Percentiles rank a stretch among this genome's conserved stretches.
phyloP scores from a whole-genome alignment of 805 yeast species.

The Priceomyces fermenticarens region DNA sequence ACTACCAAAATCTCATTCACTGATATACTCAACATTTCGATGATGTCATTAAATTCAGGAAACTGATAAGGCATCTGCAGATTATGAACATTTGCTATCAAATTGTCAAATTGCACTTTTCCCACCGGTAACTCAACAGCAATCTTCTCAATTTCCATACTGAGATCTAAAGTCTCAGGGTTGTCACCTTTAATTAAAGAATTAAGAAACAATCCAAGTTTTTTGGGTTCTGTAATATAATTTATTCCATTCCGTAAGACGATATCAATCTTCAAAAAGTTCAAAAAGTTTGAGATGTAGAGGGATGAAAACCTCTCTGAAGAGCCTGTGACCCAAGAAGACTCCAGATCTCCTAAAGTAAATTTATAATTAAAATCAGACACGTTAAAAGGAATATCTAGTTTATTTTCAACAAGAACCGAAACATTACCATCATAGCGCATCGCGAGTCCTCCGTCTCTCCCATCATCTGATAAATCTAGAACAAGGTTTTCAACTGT shows the following conservation, averaged over 20 bases:
- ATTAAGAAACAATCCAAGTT: slow-evolving; percentile 14
- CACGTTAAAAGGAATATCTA: slow-evolving; percentile 1
- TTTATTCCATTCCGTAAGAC: slow-evolving; percentile 9
- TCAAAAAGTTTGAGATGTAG: not conserved
- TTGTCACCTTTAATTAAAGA: slow-evolving; percentile 6
- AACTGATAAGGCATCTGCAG: slow-evolving; percentile 1
- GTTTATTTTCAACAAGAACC: not conserved
- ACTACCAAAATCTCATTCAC: slow-evolving; percentile 19
- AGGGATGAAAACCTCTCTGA: slow-evolving; percentile 8
- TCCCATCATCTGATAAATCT: slow-evolving; percentile 1
- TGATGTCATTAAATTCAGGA: slow-evolving; percentile 3
- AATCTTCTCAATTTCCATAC: slow-evolving; percentile 12
- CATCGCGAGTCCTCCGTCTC: not conserved
- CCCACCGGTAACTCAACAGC: slow-evolving; percentile 10
- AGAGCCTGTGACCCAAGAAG: slow-evolving; percentile 7
- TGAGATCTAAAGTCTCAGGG: slow-evolving; percentile 6
- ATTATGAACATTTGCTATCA: slow-evolving; percentile 1
- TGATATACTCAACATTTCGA: slow-evolving; percentile 10
- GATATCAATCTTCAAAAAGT: slow-evolving; percentile 5
- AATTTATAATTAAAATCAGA: slow-evolving; percentile 8
- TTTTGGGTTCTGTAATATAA: slow-evolving; percentile 8
- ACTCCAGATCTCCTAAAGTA: slow-evolving; percentile 4
- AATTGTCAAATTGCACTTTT: not conserved
- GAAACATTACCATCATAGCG: slow-evolving; percentile 4
- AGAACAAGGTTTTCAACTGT: not conserved